Evolutionary conservation across 1,284 basidiomycete species (phyloP), one percentile per base, ranked within the genome.

Genomic region (Ganoderma sp.): DNA sequence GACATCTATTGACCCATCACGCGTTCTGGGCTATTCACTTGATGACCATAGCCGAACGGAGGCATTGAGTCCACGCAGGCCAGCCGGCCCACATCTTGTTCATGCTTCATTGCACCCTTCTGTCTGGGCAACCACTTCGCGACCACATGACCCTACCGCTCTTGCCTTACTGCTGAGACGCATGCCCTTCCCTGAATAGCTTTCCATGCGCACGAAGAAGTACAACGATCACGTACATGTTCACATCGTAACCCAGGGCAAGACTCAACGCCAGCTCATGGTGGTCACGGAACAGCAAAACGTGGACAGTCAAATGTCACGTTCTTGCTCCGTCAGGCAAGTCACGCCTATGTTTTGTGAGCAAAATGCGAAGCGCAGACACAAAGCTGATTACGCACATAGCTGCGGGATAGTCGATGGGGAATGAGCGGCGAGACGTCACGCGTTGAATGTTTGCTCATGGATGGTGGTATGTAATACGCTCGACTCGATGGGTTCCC

Each of bases 261-360:
- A 52, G 48, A 50, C 3, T 25, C 48, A 25, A 9, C 22, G 14
- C 10, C 12, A 25, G 22, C 10, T 25, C 48, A 22, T 50, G 22
- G 48, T 25, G 22, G 48, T 25, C 22, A 25, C 14, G 22, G 10
- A 50, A 10, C 48, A 25, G 3, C 19, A 10, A 1, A 50, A 50
- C 19, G n/a, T 19, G 52, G 25, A 28, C 2, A 3, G 32, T 32
- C 32, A 32, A 32, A 32, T 32, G 32, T 3, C 65, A 66, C 42
- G 52, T 62, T 66, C 52, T 43, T 62, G 56, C 56, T 63, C 56
- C 37, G 61, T 58, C 52, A 62, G 54, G 42, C 25, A 17, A 62
- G 65, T 67, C 66, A 63, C 66, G 56, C 42, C 61, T 54, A n/a
- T 67, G 66, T 43, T 43, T 63, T 50, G 61, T 63, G 66, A 63